Base-by-base conservation (phyloP, 2,329 filamentous ascomycete species). In the Ophiognomonia clavigignenti-juglandacearum region DNA sequence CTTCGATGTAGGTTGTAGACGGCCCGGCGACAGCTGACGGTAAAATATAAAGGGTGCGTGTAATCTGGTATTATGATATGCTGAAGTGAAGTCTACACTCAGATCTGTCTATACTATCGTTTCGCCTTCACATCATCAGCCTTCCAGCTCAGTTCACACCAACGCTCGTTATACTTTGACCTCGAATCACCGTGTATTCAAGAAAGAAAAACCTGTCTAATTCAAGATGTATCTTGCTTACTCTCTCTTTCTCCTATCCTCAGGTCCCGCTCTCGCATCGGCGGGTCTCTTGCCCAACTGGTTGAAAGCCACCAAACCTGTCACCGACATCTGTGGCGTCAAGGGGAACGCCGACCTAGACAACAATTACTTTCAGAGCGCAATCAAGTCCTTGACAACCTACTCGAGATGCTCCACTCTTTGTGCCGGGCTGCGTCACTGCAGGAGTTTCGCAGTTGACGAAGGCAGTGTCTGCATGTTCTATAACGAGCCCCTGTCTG, bases 321-420 rank as follows among this genome's bases (percentile, higher is more conserved):
- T 22, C 20, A 19, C 29, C 27, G 39, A 47, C 26, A 26, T 43
- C 10, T 47, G 45, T 20, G 32, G 32, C 4, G 45, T 43, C 14
- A 38, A 31, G 14, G 45, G 45, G 1, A 24, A 31, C 35, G 39
- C 35, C 23, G 20, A 22, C 6, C 11, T 35, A 13, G 29, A 11
- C 7, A 40, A 40, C 13, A 43, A 47, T n/a, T 47, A 47, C 24
- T 47, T 47, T 7, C 41, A 27, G 31, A 47, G 45, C 23, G 45
- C 19, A 3, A 47, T 39, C 39, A 43, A 38, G 13, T 10, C 27
- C 1, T 7, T 47, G 13, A 18, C 45, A 7, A 43, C 45, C 10
- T 47, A 38, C 27, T 24, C 39, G 4, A 39, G 39, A 7, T 47
- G 45, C 39, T 47, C 45, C 3, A 19, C 45, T n/a, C 39, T 11